A percentile compares a stretch with the other conserved stretches of the same genome.
Evolutionary conservation across 2,329 filamentous ascomycete species (phyloP).

Genomic region (Botrytis medusae): DNA sequence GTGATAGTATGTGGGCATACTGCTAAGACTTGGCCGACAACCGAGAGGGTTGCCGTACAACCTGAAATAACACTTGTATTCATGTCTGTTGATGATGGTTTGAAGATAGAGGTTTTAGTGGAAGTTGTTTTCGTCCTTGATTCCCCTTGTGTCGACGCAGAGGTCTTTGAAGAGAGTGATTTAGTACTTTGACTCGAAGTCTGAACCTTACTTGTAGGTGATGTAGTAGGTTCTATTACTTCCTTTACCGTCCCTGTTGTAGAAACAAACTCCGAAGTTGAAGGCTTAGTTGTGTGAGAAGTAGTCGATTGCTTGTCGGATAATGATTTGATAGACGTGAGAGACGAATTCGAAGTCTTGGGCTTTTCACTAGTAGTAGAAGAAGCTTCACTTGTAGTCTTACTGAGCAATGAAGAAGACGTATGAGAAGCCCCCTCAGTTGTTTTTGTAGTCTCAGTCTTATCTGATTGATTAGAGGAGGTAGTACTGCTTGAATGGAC

Average conservation of each 20-base stretch:
- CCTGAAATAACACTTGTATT: conserved; percentile 13
- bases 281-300: background rate
- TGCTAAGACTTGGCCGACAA: conserved; percentile 10
- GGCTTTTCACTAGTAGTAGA: background rate
- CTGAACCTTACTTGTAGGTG: background rate
- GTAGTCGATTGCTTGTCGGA: background rate
- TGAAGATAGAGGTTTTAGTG: background rate
- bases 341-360: background rate
- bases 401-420: background rate
- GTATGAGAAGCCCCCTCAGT: background rate
- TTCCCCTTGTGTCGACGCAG: background rate
- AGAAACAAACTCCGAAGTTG: background rate
- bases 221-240: background rate
- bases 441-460: background rate
- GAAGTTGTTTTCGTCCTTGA: background rate
- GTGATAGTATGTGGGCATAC: conserved; percentile 19
- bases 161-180: background rate
- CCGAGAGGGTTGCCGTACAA: conserved; percentile 19
- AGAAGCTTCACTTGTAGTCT: background rate
- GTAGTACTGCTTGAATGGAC: background rate
- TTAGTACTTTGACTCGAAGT: background rate
- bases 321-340: background rate
- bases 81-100: conserved; percentile 13
- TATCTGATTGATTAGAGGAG: background rate
- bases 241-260: background rate